Percentiles rank a stretch among this genome's conserved stretches.
Conservation (phyloP, 768 basidiomycete genomes). For the Boletus reticulatus region DNA sequence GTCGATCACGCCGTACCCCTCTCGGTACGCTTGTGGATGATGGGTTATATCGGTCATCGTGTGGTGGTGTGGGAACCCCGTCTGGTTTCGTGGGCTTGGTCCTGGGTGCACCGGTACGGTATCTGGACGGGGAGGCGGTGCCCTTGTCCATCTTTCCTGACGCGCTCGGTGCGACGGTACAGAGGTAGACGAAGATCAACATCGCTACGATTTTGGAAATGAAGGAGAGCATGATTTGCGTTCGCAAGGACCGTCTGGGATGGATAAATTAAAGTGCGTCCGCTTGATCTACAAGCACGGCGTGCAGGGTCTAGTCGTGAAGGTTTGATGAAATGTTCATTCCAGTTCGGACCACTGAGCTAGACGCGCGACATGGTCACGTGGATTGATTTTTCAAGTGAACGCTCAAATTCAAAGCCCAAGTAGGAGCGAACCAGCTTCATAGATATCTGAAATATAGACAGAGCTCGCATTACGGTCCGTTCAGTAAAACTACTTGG, state of each 20-base stretch:
- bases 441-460: too few relatives aligned
- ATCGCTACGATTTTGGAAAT: conserved; percentile 10
- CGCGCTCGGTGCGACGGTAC: neutral
- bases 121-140: conserved; percentile 1
- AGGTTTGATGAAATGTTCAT: neutral
- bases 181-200: conserved; percentile 13
- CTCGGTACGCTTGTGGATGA: neutral
- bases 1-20: neutral
- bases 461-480: too few relatives aligned
- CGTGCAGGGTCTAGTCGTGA: neutral
- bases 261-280: neutral
- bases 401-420: too few relatives aligned
- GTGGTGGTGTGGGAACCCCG: neutral
- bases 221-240: conserved; percentile 3
- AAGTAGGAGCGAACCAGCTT: too few relatives aligned
- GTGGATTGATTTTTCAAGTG: conserved; percentile 1
- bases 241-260: neutral
- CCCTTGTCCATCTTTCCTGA: neutral
- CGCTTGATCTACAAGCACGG: conserved; percentile 18
- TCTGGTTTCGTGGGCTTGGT: neutral
- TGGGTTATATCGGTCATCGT: neutral
- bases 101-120: neutral
- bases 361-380: neutral
- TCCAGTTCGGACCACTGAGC: neutral
- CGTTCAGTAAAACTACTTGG: too few relatives aligned